Evolutionary conservation across 768 basidiomycete genomes (phyloP).

Genomic region (Roridomyces roridus): DNA sequence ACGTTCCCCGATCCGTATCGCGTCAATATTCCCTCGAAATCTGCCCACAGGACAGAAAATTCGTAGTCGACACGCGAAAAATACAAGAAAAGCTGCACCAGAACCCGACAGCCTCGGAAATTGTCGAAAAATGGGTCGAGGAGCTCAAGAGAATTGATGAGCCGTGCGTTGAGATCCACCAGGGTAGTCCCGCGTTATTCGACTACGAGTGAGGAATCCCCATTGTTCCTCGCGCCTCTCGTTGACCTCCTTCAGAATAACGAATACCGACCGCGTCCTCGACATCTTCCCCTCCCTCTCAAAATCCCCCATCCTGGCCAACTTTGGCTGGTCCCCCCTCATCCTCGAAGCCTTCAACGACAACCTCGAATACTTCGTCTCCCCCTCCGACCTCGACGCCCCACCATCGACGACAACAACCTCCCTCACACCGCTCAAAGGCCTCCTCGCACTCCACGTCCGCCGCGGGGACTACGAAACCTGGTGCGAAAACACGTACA

Average conservation of each 20-base stretch:
- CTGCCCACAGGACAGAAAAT: conserved; percentile 42
- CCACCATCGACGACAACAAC: conserved; percentile 12
- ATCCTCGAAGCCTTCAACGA: conserved; percentile 53
- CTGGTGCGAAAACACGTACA: conserved; percentile 51
- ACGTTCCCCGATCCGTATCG: conserved; percentile 51
- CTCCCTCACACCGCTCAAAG: conserved; percentile 39
- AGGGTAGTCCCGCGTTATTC: conserved; percentile 15
- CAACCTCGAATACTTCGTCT: conserved; percentile 51
- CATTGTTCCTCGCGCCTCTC: not conserved
- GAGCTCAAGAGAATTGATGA: conserved; percentile 6
- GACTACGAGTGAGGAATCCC: conserved; percentile 7
- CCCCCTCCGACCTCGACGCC: conserved; percentile 19
- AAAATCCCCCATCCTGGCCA: conserved; percentile 52
- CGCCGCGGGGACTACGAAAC: conserved; percentile 60
- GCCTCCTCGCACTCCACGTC: conserved; percentile 62
- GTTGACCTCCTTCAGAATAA: conserved; percentile 46
- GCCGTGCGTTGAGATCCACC: conserved; percentile 14
- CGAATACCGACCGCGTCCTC: conserved; percentile 50
- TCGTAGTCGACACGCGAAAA: conserved; percentile 14
- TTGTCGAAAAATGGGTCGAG: conserved; percentile 9
- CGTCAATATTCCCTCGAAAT: conserved; percentile 51
- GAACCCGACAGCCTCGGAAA: not conserved
- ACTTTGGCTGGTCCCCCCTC: conserved; percentile 69
- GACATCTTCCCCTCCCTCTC: conserved; percentile 51
- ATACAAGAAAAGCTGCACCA: not conserved